Evolutionary conservation across 2,329 filamentous ascomycete species (phyloP).

Genomic region (Phialophora chinensis): DNA sequence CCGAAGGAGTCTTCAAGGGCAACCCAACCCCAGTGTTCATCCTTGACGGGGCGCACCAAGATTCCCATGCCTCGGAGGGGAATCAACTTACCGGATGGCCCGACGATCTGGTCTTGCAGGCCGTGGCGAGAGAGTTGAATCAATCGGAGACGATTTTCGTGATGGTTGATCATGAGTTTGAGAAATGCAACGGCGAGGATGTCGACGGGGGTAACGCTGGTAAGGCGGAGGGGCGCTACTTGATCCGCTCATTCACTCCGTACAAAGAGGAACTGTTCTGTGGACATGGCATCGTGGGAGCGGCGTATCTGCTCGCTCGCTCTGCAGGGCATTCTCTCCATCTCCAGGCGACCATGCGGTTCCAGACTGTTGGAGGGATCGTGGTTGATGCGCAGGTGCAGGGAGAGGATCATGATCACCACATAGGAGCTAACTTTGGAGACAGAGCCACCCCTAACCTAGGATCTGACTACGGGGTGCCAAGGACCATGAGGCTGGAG

Average conservation of each 20-base stretch:
- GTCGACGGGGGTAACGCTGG: too few species aligned
- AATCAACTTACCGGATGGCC: slow-evolving; percentile 7
- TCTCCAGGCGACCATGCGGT: not conserved
- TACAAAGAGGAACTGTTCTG: slow-evolving; percentile 20
- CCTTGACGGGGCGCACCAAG: slow-evolving; percentile 5
- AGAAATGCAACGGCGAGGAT: not conserved
- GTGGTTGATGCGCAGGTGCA: slow-evolving; percentile 12
- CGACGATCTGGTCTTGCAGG: not conserved
- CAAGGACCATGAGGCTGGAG: slow-evolving; percentile 5
- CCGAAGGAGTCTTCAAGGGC: slow-evolving; percentile 14
- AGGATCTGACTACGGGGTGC: not conserved
- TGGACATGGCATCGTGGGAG: slow-evolving; percentile 20
- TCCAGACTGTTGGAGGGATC: slow-evolving; percentile 20
- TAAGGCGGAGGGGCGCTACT: not conserved
- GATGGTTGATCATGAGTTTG: not conserved
- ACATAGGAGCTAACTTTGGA: not conserved
- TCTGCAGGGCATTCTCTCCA: not conserved
- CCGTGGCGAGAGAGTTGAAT: slow-evolving; percentile 21
- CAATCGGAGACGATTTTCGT: slow-evolving; percentile 24
- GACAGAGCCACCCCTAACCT: not conserved
- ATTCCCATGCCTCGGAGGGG: not conserved
- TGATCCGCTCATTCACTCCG: slow-evolving; percentile 22
- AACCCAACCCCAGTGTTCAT: slow-evolving; percentile 22
- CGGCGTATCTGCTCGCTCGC: slow-evolving; percentile 1
- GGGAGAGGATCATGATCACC: not conserved